Base-by-base conservation (phyloP, 176 grass and related monocot genomes). In the Rhynchospora tenuis region DNA sequence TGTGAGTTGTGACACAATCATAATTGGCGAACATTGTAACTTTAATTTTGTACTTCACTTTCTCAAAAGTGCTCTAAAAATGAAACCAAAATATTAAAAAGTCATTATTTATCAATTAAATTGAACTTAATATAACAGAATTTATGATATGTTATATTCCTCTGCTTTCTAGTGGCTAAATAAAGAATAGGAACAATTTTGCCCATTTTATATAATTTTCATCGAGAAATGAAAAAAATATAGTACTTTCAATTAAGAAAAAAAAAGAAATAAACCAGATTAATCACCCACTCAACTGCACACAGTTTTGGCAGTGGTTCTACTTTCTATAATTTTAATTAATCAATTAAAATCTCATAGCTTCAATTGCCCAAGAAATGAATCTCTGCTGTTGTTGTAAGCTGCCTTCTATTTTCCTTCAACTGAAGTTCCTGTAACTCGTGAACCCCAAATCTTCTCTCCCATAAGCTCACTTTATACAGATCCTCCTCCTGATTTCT, bases 381-480 rank as follows among this genome's bases (percentile, higher is more conserved):
- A 16, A 75, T 75, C 7, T 52, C 23, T 7, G 72, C 20, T 28
- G 52, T 14, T 47, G 72, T 54, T 29, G 13, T 52, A 24, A 51
- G 23, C 47, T 52, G 59, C 56, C 31, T 81, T 22, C 16, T 6
- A 13, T 66, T 74, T 16, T 24, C 24, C 22, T 42, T 19, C 3
- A 80, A 22, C 73, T 80, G 23, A 59, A 86, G 73, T 19, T 66
- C 13, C 73, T 50, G 15, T 38, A 86, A 69, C 14, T 63, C 73
- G 38, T 42, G 51, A 10, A 8, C 73, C 2, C 69, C 6, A 78
- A 7, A 43, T 68, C 84, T 86, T 28, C 84, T 67, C 58, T 80
- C 73, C 84, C 84, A 86, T 20, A 86, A 68, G 43, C 84, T 80
- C 56, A 78, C 61, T 38, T 33, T 64, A 79, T 86, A 52, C 13